These are phyloP conservation scores for Ascobolus immersus DNA, from an alignment of 495 filamentous ascomycete genomes.

Conservation along the genomic window DNA sequence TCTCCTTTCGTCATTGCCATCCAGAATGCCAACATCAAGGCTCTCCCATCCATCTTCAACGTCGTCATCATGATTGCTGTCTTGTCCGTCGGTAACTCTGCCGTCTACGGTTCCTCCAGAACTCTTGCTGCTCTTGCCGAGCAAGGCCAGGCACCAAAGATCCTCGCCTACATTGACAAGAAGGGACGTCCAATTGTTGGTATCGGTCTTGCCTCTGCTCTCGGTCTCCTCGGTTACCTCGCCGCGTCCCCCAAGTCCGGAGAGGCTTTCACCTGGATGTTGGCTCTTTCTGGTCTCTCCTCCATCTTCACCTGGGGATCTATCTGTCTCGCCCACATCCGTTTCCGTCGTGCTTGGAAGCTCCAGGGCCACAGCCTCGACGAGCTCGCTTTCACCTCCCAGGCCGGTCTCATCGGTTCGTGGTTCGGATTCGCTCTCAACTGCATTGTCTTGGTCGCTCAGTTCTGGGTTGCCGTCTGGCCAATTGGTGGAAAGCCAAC, in stretches of 20 bases:
- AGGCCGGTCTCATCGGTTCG: conserved; percentile 56
- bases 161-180: conserved; percentile 62
- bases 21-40: conserved; percentile 46
- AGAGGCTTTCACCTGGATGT: conserved; percentile 60
- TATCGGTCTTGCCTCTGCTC: conserved; percentile 36
- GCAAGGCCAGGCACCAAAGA: conserved; percentile 51
- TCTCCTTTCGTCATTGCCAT: conserved; percentile 86
- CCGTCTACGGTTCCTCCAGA: conserved; percentile 66
- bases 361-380: conserved; percentile 39
- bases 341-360: conserved; percentile 62
- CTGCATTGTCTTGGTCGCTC: conserved; percentile 54
- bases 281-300: conserved; percentile 67
- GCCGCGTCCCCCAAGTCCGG: conserved; percentile 38
- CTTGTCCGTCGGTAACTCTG: conserved; percentile 63
- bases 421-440: conserved; percentile 68
- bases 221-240: conserved; percentile 61
- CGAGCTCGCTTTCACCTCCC: conserved; percentile 58
- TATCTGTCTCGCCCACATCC: conserved; percentile 72
- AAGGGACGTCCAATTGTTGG: conserved; percentile 54
- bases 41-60: conserved; percentile 66
- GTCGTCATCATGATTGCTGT: conserved; percentile 73
- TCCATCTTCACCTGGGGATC: conserved; percentile 86
- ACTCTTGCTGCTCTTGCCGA: conserved; percentile 70
- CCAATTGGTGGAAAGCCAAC: conserved; percentile 33
- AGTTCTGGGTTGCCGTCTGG: conserved; percentile 80